Base-by-base conservation (phyloP, 805 yeast genomes). In the Saturnispora serradocipensis region DNA sequence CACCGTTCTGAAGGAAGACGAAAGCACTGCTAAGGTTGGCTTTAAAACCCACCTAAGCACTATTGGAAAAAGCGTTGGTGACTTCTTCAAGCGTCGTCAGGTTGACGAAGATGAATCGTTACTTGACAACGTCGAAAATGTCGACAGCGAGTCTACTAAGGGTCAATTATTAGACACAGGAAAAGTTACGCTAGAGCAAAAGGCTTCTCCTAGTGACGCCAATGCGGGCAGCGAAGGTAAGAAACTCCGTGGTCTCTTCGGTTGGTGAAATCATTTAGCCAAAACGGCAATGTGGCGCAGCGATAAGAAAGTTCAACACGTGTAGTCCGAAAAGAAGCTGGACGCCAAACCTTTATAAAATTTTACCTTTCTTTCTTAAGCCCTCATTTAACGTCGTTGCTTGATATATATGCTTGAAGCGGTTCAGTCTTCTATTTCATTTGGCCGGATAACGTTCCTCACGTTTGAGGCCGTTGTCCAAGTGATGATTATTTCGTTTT, bases 401-500 rank as follows among this genome's bases (percentile, higher is more conserved):
- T 45, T 45, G 39, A 45, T 45, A 34, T 32, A 15, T 4, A 43
- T 43, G 51, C 43, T 49, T 9, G 28, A 43, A 15, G 30, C 35
- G 15, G 36, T 43, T n/a, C 15, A 34, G n/a, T 28, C 47, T 10
- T 5, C 35, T 24, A 43, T 49, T n/a, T 56, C 64, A 48, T 54
- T 71, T 28, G 27, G 36, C 2, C 48, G 71, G 52, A 77, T 78
- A 54, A 62, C 85, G 24, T 83, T 81, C 57, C 73, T 90, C 54
- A 89, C 97, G 0, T 83, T 91, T 61, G 89, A 91, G 71, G 96
- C 97, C 1, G 95, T 90, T 28, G 70, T 88, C 47, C 93, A 91
- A 68, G 96, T 91, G 48, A 90, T 91, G 46, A 71, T 89, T 46
- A 85, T 93, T 35, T 85, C 97, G 58, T 65, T 86, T 36, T 82